Base-by-base conservation (phyloP, 163 green algal species). In the Chloroidium sp. region DNA sequence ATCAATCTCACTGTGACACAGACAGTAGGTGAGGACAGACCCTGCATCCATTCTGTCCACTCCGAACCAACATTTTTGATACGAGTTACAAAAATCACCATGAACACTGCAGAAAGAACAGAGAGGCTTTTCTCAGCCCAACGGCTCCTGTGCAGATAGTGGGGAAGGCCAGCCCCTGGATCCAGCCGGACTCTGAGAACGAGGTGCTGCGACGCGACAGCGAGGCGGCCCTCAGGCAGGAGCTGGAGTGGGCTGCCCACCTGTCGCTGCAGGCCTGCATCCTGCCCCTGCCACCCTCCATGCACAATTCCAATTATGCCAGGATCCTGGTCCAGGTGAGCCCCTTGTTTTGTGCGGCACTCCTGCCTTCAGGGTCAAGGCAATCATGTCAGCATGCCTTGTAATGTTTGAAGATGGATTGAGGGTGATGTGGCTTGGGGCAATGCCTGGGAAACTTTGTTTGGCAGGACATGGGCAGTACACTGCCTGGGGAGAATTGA, bases 191-290 rank as follows among this genome's bases (percentile, higher is more conserved):
- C 81, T 87, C 86, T 2, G 14, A 64, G 2, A 82, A 93, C 13
- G 57, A 82, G 0, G 74, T 67, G 0, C n/a, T 92, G 62, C 79
- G 84, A 1, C 61, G 79, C 1, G 85, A 91, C 78, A 93, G 88
- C 69, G 85, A 90, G 76, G 81, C 81, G 2, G 90, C 89, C 0
- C 86, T 99, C 69, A 76, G 82, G 57, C 85, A 94, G 82, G 91
- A 99, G 89, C 91, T 99, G 72, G 90, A 81, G 2, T 98, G 96
- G 95, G 95, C 95, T 8, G 88, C 87, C 1, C 94, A 98, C 88
- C 86, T 98, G 14, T 93, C 90, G 2, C 84, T 98, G 79, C 94
- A 96, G 82, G 93, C 93, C 1, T 85, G 87, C 72, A 79, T 92
- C 59, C 77, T 92, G 72, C 84, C 84, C 2, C 78, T 87, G 36